These are phyloP conservation scores for Bacidia rubella DNA, from an alignment of 495 filamentous ascomycete species.

Conservation along the genomic window DNA sequence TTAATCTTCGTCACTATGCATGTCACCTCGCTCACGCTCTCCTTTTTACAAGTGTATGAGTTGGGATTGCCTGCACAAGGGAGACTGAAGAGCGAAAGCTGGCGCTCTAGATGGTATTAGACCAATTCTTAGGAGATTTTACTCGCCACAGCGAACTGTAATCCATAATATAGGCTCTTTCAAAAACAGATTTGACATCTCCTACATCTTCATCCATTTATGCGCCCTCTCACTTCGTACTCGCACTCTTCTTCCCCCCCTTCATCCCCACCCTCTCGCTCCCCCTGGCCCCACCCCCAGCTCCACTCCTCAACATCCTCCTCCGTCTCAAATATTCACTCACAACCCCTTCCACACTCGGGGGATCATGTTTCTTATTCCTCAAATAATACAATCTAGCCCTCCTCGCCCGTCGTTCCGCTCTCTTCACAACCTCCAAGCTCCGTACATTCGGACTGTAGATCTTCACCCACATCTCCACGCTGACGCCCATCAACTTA, in stretches of 20 bases:
- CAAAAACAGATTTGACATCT: no score
- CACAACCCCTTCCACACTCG: constrained; percentile 60
- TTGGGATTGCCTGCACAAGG: no score
- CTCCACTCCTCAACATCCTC: constrained; percentile 17
- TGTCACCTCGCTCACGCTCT: no score
- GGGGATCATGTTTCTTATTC: constrained; percentile 52
- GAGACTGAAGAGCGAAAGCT: no score
- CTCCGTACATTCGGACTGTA: constrained; percentile 78
- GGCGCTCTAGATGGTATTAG: no score
- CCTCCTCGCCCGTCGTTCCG: constrained; percentile 64
- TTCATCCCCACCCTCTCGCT: constrained; percentile 8
- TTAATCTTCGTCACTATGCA: no score
- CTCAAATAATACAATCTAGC: constrained; percentile 88
- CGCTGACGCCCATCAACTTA: constrained; percentile 64
- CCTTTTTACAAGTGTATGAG: no score
- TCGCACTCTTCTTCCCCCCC: constrained; percentile 4
- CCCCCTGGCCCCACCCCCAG: constrained; percentile 1
- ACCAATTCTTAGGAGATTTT: no score
- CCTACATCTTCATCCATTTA: no score
- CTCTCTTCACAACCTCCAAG: constrained; percentile 86
- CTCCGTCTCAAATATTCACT: constrained; percentile 49
- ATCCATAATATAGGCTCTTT: no score
- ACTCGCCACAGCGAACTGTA: no score
- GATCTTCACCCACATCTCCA: constrained; percentile 98
- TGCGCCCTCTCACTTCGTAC: no score